Conservation (phyloP, 2,329 filamentous ascomycete genomes). For the Apiospora pterosperma region DNA sequence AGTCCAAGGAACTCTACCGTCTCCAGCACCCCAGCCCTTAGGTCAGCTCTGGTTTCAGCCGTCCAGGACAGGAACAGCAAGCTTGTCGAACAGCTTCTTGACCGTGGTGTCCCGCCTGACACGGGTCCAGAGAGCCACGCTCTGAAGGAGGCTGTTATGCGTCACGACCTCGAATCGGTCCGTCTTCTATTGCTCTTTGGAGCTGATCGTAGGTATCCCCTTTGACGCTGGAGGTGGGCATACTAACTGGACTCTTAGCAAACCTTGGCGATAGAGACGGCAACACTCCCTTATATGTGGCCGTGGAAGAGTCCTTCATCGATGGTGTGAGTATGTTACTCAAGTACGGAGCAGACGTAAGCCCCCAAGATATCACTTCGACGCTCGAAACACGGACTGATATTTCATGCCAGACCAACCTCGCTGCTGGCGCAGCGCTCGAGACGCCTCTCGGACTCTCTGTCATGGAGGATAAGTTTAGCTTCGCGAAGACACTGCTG, state of each 20-base stretch:
- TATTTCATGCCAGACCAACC: slow-evolving; percentile 39
- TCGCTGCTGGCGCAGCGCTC: slow-evolving; percentile 43
- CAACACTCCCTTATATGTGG: slow-evolving; percentile 47
- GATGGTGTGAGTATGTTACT: slow-evolving; percentile 57
- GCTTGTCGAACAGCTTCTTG: slow-evolving; percentile 53
- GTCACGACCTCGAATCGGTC: slow-evolving; percentile 49
- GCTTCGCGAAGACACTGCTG: slow-evolving; percentile 57
- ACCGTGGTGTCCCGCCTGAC: slow-evolving; percentile 53
- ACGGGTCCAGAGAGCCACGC: slow-evolving; percentile 42
- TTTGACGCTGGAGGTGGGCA: neutral
- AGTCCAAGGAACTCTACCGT: slow-evolving; percentile 42
- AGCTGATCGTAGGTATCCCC: slow-evolving; percentile 35
- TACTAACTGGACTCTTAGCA: slow-evolving; percentile 15
- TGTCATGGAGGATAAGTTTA: slow-evolving; percentile 47
- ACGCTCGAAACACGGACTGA: slow-evolving; percentile 16
- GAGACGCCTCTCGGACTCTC: slow-evolving; percentile 55
- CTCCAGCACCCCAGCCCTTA: slow-evolving; percentile 40
- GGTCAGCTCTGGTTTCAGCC: slow-evolving; percentile 47
- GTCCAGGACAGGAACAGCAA: slow-evolving; percentile 56
- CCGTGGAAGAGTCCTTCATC: slow-evolving; percentile 49
- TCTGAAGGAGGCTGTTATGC: slow-evolving; percentile 50
- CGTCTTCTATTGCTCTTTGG: slow-evolving; percentile 55
- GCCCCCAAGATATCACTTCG: neutral
- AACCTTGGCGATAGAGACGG: slow-evolving; percentile 47
- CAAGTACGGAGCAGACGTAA: slow-evolving; percentile 53